These are phyloP conservation scores for Aspergillus sp. DNA, from an alignment of 2,329 filamentous ascomycete genomes.

Conservation along the genomic window DNA sequence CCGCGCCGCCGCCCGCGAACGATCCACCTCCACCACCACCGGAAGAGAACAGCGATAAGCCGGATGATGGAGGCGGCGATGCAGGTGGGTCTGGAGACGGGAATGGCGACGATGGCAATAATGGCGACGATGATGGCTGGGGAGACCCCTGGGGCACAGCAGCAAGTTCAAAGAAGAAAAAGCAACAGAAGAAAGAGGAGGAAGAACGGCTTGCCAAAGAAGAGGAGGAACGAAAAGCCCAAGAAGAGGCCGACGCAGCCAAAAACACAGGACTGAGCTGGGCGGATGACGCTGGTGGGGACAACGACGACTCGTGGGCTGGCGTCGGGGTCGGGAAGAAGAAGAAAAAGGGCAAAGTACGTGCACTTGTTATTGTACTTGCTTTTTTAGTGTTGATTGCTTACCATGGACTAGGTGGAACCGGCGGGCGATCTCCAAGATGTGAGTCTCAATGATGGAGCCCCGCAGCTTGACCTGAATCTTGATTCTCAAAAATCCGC, in stretches of 20 bases:
- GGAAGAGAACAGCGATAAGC: conserved; percentile 21
- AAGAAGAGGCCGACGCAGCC: conserved; percentile 35
- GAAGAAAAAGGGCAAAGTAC: conserved; percentile 60
- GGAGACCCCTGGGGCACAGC: conserved; percentile 37
- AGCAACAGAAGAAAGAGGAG: conserved; percentile 34
- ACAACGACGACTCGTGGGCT: conserved; percentile 54
- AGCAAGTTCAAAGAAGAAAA: conserved; percentile 33
- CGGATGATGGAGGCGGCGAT: conserved; percentile 30
- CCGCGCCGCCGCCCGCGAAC: conserved; percentile 9
- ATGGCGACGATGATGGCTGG: conserved; percentile 41
- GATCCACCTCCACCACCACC: conserved; percentile 15
- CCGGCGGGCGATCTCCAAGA: conserved; percentile 55
- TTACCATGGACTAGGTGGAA: conserved; percentile 19
- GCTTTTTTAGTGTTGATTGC: not conserved
- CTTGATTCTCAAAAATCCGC: conserved; percentile 48
- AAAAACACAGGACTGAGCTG: conserved; percentile 41
- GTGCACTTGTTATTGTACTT: conserved; percentile 2
- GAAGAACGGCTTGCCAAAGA: conserved; percentile 26
- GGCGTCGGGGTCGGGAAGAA: conserved; percentile 55
- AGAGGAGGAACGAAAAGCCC: conserved; percentile 27
- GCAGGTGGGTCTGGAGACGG: conserved; percentile 38
- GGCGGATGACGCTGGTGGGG: conserved; percentile 45
- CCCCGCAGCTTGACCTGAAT: conserved; percentile 58
- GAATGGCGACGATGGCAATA: conserved; percentile 35
- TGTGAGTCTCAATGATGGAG: conserved; percentile 63